Evolutionary conservation across 352 stramenopile genomes (phyloP).

Genomic region (Globisporangium spinosum): DNA sequence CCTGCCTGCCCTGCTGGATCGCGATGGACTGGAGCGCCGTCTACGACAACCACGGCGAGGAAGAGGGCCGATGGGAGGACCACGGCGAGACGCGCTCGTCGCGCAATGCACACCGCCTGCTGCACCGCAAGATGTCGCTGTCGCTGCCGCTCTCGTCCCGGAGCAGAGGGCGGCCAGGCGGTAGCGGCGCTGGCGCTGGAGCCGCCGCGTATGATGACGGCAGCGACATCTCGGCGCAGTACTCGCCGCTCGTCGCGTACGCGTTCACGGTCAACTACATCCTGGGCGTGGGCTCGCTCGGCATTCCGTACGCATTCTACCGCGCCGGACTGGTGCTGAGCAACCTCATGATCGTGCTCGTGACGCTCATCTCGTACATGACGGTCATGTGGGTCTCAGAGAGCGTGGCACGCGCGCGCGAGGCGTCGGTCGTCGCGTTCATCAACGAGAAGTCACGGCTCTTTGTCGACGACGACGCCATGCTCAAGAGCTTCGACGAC

Average conservation of each 20-base stretch:
- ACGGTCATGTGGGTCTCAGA: slow-evolving; percentile 91
- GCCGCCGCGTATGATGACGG: slow-evolving; percentile 5
- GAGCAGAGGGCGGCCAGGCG: background rate
- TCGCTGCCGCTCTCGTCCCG: slow-evolving; percentile 23
- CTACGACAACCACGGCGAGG: slow-evolving; percentile 73
- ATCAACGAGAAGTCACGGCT: slow-evolving; percentile 37
- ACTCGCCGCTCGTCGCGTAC: slow-evolving; percentile 79
- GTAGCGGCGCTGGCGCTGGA: background rate
- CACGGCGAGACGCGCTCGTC: slow-evolving; percentile 71
- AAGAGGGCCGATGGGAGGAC: slow-evolving; percentile 56
- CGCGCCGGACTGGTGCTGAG: slow-evolving; percentile 72
- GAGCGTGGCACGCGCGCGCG: slow-evolving; percentile 51
- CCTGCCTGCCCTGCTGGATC: background rate
- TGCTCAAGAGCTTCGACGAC: slow-evolving; percentile 36
- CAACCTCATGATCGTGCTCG: slow-evolving; percentile 69
- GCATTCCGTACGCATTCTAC: slow-evolving; percentile 87
- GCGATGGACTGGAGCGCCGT: slow-evolving; percentile 77
- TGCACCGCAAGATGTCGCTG: slow-evolving; percentile 60
- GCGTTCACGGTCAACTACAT: slow-evolving; percentile 93
- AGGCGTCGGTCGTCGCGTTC: slow-evolving; percentile 35
- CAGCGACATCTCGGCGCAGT: slow-evolving; percentile 25
- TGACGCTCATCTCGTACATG: slow-evolving; percentile 80
- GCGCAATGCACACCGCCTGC: slow-evolving; percentile 59
- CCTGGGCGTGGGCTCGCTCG: slow-evolving; percentile 87
- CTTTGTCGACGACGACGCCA: slow-evolving; percentile 10